Conservation (phyloP, 2,329 filamentous ascomycete species). For the Fusarium hainanense region DNA sequence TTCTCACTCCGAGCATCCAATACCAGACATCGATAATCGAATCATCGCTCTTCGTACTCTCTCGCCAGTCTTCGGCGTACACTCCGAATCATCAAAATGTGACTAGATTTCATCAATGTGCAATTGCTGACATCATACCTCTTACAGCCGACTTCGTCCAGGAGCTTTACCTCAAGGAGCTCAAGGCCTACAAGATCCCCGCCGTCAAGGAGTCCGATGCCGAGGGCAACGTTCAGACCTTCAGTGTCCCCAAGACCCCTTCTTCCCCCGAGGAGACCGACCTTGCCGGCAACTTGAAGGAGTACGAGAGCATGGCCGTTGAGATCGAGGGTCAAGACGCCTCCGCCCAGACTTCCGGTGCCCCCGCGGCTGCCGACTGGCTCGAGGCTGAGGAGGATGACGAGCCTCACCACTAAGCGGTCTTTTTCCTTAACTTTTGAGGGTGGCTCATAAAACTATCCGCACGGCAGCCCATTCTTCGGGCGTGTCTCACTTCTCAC, state of each 20-base stretch:
- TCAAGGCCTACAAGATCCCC: conserved; percentile 93
- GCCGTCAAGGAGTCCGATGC: conserved; percentile 86
- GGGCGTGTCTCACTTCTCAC: conserved; percentile 13
- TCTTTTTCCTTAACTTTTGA: conserved; percentile 6
- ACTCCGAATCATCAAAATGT: conserved; percentile 1
- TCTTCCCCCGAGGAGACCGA: conserved; percentile 93
- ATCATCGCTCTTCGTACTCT: not conserved
- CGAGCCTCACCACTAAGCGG: conserved; percentile 62
- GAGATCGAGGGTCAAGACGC: conserved; percentile 91
- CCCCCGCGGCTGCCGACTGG: conserved; percentile 75
- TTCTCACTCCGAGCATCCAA: conserved; percentile 5
- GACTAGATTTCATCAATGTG: not conserved
- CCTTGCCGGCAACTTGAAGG: conserved; percentile 89
- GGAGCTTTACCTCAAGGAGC: conserved; percentile 95
- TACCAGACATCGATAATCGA: not conserved
- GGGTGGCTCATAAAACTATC: conserved; percentile 18
- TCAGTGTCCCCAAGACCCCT: conserved; percentile 82
- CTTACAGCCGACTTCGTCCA: conserved; percentile 91
- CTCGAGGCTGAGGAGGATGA: conserved; percentile 82
- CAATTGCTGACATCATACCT: conserved; percentile 45
- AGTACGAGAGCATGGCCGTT: conserved; percentile 93
- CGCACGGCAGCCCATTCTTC: conserved; percentile 13
- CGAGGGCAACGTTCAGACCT: conserved; percentile 91
- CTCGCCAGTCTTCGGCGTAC: not conserved
- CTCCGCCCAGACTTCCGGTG: conserved; percentile 67